phyloP scores from a whole-genome alignment of 768 basidiomycete species.

The Neoboletus subvelutipes region DNA sequence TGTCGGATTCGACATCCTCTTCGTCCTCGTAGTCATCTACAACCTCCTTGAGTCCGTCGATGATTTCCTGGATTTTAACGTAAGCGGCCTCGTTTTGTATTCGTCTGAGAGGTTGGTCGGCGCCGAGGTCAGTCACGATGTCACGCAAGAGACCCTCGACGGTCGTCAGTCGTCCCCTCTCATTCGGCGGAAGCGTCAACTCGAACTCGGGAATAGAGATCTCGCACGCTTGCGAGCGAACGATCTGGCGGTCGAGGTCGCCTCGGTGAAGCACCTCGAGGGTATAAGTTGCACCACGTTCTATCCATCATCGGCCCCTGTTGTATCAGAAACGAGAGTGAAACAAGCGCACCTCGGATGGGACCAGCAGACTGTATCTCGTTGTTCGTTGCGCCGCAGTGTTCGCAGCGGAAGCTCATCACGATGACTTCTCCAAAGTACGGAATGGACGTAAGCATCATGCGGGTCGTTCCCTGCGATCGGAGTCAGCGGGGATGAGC shows the following conservation, averaged over 20 bases:
- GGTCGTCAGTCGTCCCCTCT: slow-evolving; percentile 93
- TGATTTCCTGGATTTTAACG: slow-evolving; percentile 69
- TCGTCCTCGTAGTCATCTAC: slow-evolving; percentile 60
- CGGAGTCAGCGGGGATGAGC: slow-evolving; percentile 7
- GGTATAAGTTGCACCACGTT: slow-evolving; percentile 82
- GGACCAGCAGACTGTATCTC: slow-evolving; percentile 89
- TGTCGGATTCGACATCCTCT: slow-evolving; percentile 20
- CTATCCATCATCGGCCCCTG: slow-evolving; percentile 38
- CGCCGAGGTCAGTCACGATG: slow-evolving; percentile 72
- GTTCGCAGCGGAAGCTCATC: slow-evolving; percentile 95
- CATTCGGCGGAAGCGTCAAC: slow-evolving; percentile 79
- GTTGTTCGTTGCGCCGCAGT: slow-evolving; percentile 88
- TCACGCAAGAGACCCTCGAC: slow-evolving; percentile 90
- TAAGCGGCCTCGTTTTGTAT: slow-evolving; percentile 74
- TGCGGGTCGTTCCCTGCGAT: slow-evolving; percentile 78
- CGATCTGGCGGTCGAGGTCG: slow-evolving; percentile 91
- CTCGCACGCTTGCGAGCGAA: slow-evolving; percentile 82
- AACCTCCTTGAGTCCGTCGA: slow-evolving; percentile 64
- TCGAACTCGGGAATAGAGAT: slow-evolving; percentile 85
- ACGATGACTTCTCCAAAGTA: slow-evolving; percentile 94
- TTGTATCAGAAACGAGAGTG: background rate
- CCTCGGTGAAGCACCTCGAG: slow-evolving; percentile 66
- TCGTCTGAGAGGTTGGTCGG: slow-evolving; percentile 80
- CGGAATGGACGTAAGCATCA: slow-evolving; percentile 91
- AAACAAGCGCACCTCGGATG: slow-evolving; percentile 67